Evolutionary conservation across 805 yeast genomes (phyloP), one percentile per base, ranked within the genome.

Genomic region (Wickerhamomyces rabaulensis): DNA sequence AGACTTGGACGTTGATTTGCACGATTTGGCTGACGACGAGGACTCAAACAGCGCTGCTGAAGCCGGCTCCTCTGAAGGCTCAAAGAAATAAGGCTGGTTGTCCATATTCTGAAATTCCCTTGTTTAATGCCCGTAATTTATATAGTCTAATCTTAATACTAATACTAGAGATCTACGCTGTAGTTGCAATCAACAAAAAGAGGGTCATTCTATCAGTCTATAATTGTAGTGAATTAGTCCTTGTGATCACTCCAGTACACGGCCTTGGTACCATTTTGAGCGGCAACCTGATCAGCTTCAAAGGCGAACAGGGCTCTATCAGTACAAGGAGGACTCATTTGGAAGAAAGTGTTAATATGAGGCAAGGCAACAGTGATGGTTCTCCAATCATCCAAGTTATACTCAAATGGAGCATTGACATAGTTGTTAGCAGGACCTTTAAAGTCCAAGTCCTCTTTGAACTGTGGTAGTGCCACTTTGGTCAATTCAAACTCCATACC

Each of bases 381-480:
- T 48, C 46, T 48, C 13, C 19, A n/a, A 39, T 56, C 50, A 9
- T 40, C 25, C 12, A 42, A 20, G 3, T 36, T 27, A 15, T 42
- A 48, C n/a, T 48, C 42, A 42, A 39, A 44, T 1, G 40, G 42
- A 1, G 25, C 20, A 27, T 44, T 55, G 17, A 42, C 41, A n/a
- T 47, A 16, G 36, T 50, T 45, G 42, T 53, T 44, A 20, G 58
- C 42, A 3, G 47, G 44, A 21, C 62, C 62, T 15, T 43, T 39
- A 38, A 39, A 58, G 2, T 22, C 29, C 25, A 58, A 50, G 37
- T 52, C 43, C 9, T 50, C 44, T 8, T 46, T 38, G 1, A 65
- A 63, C 41, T 65, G 71, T 39, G 70, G 70, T 39, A 69, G 58
- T 29, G 55, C 62, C 1, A 68, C 64, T 13, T 63, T 66, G 4